Conservation (phyloP, 2,329 filamentous ascomycete genomes). For the Diaporthe sp. region DNA sequence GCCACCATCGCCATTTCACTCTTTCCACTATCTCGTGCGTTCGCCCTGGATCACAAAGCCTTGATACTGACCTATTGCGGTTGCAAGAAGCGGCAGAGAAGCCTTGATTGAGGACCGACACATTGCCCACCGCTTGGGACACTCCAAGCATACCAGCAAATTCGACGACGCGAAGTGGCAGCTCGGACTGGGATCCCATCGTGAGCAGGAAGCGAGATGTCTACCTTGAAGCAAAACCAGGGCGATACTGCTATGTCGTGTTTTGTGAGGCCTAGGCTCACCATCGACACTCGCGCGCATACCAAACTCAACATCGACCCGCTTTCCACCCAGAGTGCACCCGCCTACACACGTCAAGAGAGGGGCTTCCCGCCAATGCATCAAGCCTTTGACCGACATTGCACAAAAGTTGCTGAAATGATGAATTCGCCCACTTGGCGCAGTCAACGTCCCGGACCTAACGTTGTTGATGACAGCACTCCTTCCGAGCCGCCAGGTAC, state of each 20-base stretch:
- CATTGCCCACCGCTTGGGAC: neutral
- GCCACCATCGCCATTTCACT: neutral
- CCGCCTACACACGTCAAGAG: slow-evolving; percentile 37
- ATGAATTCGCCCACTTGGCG: slow-evolving; percentile 40
- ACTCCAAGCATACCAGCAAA: neutral
- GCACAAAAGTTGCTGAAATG: slow-evolving; percentile 38
- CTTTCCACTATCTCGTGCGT: neutral
- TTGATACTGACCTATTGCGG: neutral
- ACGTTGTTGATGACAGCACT: neutral
- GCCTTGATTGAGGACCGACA: neutral
- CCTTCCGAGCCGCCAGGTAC: neutral
- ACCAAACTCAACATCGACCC: neutral
- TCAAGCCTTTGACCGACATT: slow-evolving; percentile 33
- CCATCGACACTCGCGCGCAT: slow-evolving; percentile 31
- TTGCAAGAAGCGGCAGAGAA: neutral
- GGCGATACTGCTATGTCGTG: neutral
- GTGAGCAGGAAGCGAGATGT: slow-evolving; percentile 7
- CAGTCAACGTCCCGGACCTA: slow-evolving; percentile 20
- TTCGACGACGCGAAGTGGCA: neutral
- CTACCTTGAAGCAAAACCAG: neutral
- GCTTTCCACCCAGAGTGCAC: slow-evolving; percentile 30
- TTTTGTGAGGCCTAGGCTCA: slow-evolving; percentile 26
- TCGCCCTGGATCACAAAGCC: neutral
- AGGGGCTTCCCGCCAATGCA: slow-evolving; percentile 26
- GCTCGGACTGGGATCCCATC: neutral